Evolutionary conservation across 495 filamentous ascomycete species (phyloP), one percentile per base, ranked within the genome.

Genomic region (Aspergillus panamensis): DNA sequence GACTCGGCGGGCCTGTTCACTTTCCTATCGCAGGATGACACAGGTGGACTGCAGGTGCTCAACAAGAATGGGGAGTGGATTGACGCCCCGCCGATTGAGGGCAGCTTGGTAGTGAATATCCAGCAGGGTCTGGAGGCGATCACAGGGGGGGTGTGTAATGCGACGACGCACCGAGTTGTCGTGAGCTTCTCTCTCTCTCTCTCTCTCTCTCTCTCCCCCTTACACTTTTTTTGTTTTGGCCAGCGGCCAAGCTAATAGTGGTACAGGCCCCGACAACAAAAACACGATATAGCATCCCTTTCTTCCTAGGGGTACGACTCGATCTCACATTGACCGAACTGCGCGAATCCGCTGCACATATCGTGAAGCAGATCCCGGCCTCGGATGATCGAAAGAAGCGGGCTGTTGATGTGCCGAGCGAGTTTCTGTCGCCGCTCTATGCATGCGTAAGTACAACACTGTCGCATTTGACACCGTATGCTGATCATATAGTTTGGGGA

Each of bases 91-190:
- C 79, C 79, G 1, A 70, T 77, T 32, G 69, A 71, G 30, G 75
- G 75, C 1, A 79, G 75, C 21, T 73, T 81, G 56, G 80, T 84
- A 1, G 71, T 84, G 37, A 84, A 84, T 57, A 77, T 83, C 25
- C 92, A 93, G 6, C 93, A 96, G 69, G 92, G 92, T 1, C 79
- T 97, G 31, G 92, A 97, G 69, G 92, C 92, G 3, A 80, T 97
- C 50, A 96, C 92, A 8, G 85, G 84, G 12, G 92, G 92, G 0
- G 88, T 96, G 8, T 96, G 92, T 66, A 82, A 84, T 42, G 84
- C 82, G 44, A 97, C 92, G 1, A 96, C 91, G 29, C 92, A 96
- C 66, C 82, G 92, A 7, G 92, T 97, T 1, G 68, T 73, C 50
- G 74, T 75, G 64, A 48, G 69, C 31, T n/a, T 33, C 10, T 60